Conservation (phyloP, 2,329 filamentous ascomycete genomes). For the Calonectria pseudoturangicola region DNA sequence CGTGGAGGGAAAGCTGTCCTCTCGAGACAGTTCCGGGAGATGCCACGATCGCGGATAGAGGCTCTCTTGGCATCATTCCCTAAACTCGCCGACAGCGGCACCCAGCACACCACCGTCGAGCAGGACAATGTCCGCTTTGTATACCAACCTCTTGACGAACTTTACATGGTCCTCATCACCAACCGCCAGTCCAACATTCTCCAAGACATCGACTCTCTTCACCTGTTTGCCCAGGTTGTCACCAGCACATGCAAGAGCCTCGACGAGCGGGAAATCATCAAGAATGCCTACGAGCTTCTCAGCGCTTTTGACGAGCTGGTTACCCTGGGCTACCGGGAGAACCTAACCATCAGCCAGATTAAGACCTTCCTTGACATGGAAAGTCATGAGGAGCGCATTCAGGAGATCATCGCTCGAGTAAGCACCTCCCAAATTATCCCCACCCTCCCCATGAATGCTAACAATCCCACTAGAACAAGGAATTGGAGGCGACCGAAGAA, state of each 20-base stretch:
- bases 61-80: conserved; percentile 97
- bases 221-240: conserved; percentile 98
- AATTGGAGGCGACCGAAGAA: conserved; percentile 97
- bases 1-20: conserved; percentile 98
- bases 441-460: conserved; percentile 45
- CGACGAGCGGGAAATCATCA: conserved; percentile 95
- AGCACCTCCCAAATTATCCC: conserved; percentile 48
- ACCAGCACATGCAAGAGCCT: conserved; percentile 96
- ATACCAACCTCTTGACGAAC: conserved; percentile 98
- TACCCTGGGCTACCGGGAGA: conserved; percentile 95
- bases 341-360: conserved; percentile 96
- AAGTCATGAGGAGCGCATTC: conserved; percentile 98
- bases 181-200: conserved; percentile 99
- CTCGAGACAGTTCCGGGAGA: conserved; percentile 97
- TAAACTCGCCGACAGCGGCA: conserved; percentile 96
- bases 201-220: conserved; percentile 98
- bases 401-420: conserved; percentile 96
- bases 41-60: conserved; percentile 97
- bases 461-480: conserved; percentile 85
- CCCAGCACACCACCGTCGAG: conserved; percentile 98
- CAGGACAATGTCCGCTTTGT: conserved; percentile 99
- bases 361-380: conserved; percentile 99
- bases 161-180: conserved; percentile 99
- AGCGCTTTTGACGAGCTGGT: conserved; percentile 98
- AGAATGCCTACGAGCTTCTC: conserved; percentile 96